Conservation (phyloP, 2,329 filamentous ascomycete species). For the Fusarium proliferatum region DNA sequence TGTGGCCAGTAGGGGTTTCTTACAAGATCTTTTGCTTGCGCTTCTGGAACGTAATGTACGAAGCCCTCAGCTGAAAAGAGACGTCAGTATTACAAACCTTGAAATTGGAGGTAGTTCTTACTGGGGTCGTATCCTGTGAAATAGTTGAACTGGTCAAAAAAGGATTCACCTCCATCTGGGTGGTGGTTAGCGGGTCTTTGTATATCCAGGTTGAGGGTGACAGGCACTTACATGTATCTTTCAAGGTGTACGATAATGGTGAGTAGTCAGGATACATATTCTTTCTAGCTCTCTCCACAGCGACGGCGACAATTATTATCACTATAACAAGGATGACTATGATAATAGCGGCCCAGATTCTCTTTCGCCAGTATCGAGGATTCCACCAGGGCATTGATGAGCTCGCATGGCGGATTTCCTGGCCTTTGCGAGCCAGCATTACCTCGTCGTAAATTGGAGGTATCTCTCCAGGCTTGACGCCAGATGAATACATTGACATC, state of each 20-base stretch:
- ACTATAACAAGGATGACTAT: slow-evolving; percentile 58
- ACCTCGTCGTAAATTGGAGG: slow-evolving; percentile 47
- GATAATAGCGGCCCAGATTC: slow-evolving; percentile 58
- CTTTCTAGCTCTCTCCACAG: slow-evolving; percentile 53
- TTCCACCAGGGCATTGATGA: slow-evolving; percentile 56
- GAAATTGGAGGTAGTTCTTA: slow-evolving; percentile 37
- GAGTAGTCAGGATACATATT: slow-evolving; percentile 62
- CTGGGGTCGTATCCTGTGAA: slow-evolving; percentile 62
- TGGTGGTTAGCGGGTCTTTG: slow-evolving; percentile 1
- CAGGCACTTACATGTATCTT: slow-evolving; percentile 59
- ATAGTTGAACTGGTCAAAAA: slow-evolving; percentile 68
- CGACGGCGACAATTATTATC: slow-evolving; percentile 60
- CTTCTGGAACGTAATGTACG: slow-evolving; percentile 64
- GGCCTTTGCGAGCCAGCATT: slow-evolving; percentile 31
- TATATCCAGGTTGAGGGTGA: neutral
- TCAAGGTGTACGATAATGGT: slow-evolving; percentile 58
- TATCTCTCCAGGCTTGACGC: slow-evolving; percentile 39
- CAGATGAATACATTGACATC: slow-evolving; percentile 26
- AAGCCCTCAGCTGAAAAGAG: slow-evolving; percentile 55
- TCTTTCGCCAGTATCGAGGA: slow-evolving; percentile 64
- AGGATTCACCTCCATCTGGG: slow-evolving; percentile 59
- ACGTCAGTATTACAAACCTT: neutral
- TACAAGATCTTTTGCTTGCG: slow-evolving; percentile 57
- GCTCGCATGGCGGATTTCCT: slow-evolving; percentile 37
- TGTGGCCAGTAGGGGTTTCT: slow-evolving; percentile 8